phyloP scores from a whole-genome alignment of 148 eudicot species.

The Camellia lanceoleosa region DNA sequence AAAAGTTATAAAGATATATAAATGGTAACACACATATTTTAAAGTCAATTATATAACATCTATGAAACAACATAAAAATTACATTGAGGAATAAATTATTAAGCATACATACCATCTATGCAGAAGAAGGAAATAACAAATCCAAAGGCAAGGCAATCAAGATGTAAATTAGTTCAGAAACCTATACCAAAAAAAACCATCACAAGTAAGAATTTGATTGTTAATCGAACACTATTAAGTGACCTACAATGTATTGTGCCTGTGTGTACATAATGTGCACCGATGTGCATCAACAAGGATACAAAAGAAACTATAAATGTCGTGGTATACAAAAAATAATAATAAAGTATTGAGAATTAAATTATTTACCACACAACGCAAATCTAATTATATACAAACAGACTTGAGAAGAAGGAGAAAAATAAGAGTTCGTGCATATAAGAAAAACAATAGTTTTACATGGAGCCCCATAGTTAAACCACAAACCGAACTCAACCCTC shows the following conservation, averaged over 20 bases:
- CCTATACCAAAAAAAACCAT: constrained; percentile 10
- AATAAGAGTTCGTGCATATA: background rate
- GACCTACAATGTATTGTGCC: background rate
- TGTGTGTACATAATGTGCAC: background rate
- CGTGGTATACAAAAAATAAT: background rate
- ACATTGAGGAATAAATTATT: background rate
- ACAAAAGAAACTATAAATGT: background rate
- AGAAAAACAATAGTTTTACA: background rate
- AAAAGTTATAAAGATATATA: background rate
- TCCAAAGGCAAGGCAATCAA: constrained; percentile 2
- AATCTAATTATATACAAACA: background rate
- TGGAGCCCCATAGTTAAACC: background rate
- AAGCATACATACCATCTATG: constrained; percentile 14
- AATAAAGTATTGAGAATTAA: background rate
- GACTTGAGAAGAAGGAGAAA: background rate
- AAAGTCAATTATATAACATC: no score
- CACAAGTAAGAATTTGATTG: background rate
- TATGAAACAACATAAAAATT: background rate
- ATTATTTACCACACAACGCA: background rate
- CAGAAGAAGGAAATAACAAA: background rate
- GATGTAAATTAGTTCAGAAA: background rate
- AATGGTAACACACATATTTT: no score
- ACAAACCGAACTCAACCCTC: background rate
- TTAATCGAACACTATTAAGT: background rate
- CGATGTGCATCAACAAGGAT: background rate